Conservation (phyloP, 495 filamentous ascomycete genomes). For the Tuber borchii region DNA sequence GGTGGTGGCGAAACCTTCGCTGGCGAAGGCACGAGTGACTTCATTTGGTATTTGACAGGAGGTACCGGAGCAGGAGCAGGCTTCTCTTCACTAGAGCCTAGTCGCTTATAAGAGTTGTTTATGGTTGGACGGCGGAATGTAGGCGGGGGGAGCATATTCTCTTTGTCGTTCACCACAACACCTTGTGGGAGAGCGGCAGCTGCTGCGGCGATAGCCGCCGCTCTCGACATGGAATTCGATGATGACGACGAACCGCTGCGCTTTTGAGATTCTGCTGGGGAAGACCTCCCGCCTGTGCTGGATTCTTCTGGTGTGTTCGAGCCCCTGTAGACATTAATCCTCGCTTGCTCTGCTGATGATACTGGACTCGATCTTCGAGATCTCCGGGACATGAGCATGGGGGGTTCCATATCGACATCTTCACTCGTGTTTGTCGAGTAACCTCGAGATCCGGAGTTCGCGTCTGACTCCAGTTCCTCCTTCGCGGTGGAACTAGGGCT, state of each 20-base stretch:
- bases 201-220: constrained; percentile 29
- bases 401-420: constrained; percentile 22
- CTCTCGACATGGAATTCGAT: constrained; percentile 24
- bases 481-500: constrained; percentile 18
- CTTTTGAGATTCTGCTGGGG: constrained; percentile 19
- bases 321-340: constrained; percentile 20
- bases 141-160: constrained; percentile 40
- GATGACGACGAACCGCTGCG: constrained; percentile 28
- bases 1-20: constrained; percentile 22
- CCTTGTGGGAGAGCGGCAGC: constrained; percentile 28
- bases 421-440: constrained; percentile 11
- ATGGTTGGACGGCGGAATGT: constrained; percentile 31
- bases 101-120: constrained; percentile 19
- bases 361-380: constrained; percentile 36
- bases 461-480: constrained; percentile 22
- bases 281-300: constrained; percentile 16
- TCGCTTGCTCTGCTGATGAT: constrained; percentile 21
- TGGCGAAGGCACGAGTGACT: constrained; percentile 27
- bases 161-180: constrained; percentile 32
- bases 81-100: constrained; percentile 26
- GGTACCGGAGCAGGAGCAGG: constrained; percentile 15
- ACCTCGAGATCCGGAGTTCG: constrained; percentile 25
- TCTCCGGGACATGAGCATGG: constrained; percentile 26
- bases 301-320: constrained; percentile 19
- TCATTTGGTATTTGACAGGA: constrained; percentile 19